Percentiles rank a stretch among this genome's conserved stretches.
Conservation (phyloP, 2,329 filamentous ascomycete species). For the Cladophialophora chaetospira region DNA sequence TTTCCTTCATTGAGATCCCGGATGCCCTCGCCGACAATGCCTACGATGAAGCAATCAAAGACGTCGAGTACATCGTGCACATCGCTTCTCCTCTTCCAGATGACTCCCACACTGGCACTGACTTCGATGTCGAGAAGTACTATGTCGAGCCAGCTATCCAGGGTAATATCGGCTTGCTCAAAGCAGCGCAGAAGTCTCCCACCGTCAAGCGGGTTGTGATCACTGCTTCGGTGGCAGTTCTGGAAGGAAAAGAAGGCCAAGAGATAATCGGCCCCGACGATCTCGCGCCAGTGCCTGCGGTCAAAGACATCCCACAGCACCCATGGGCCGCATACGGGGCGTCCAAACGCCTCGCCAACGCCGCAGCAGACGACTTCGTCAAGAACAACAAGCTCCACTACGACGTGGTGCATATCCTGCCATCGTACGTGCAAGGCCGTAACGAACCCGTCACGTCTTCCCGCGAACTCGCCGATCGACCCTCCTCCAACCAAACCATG, state of each 20-base stretch:
- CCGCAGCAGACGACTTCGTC: neutral
- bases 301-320: neutral
- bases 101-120: neutral
- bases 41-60: slow-evolving; percentile 43
- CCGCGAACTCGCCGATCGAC: neutral
- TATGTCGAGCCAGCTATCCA: neutral
- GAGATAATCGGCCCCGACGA: neutral
- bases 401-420: slow-evolving; percentile 1
- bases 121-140: neutral
- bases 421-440: neutral
- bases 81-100: slow-evolving; percentile 27
- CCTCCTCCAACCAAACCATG: slow-evolving; percentile 10
- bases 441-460: slow-evolving; percentile 8
- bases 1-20: slow-evolving; percentile 35
- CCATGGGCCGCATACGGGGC: neutral
- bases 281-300: neutral
- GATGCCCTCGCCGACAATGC: slow-evolving; percentile 36
- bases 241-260: neutral
- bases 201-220: neutral
- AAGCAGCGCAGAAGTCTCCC: neutral
- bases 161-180: neutral
- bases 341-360: neutral
- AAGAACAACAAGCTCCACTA: slow-evolving; percentile 1
- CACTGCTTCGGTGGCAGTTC: neutral
- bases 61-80: slow-evolving; percentile 42